Percentiles rank a stretch among this genome's conserved stretches.
phyloP scores from a whole-genome alignment of 2,329 filamentous ascomycete species.

The Phialophora chinensis region DNA sequence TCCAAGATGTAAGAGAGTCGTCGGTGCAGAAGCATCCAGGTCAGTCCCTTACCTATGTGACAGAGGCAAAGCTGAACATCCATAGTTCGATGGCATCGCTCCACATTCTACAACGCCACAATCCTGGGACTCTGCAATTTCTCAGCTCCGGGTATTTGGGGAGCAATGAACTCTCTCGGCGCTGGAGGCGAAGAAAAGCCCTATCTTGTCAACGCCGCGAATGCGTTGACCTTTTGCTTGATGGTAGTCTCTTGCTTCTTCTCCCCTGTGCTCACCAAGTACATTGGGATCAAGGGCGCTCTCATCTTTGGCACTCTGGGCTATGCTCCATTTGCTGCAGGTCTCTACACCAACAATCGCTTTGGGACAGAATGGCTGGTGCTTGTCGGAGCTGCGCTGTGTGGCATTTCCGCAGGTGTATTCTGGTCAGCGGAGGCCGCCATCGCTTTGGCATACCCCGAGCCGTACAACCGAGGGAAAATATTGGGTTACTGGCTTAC shows the following conservation, averaged over 20 bases:
- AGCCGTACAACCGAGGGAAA: constrained; percentile 69
- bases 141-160: constrained; percentile 57
- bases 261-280: constrained; percentile 66
- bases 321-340: constrained; percentile 73
- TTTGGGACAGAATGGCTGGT: constrained; percentile 73
- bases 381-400: constrained; percentile 70
- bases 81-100: constrained; percentile 65
- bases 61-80: neutral
- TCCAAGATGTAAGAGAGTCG: constrained; percentile 18
- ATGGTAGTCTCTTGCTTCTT: constrained; percentile 76
- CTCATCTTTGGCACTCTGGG: constrained; percentile 75
- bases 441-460: constrained; percentile 74
- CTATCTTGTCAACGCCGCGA: constrained; percentile 71
- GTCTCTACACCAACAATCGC: constrained; percentile 73
- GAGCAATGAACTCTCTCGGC: constrained; percentile 64
- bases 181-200: constrained; percentile 71
- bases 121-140: constrained; percentile 68
- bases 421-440: constrained; percentile 80
- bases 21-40: constrained; percentile 16
- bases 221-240: constrained; percentile 72
- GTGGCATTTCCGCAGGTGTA: constrained; percentile 72
- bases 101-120: constrained; percentile 74
- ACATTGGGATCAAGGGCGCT: constrained; percentile 73
- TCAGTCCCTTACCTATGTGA: neutral
- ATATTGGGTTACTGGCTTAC: constrained; percentile 73